A percentile compares a stretch with the other conserved stretches of the same genome.
These are phyloP conservation scores for Penicillium dipodomyicola DNA, from an alignment of 495 filamentous ascomycete genomes.

Conservation along the genomic window DNA sequence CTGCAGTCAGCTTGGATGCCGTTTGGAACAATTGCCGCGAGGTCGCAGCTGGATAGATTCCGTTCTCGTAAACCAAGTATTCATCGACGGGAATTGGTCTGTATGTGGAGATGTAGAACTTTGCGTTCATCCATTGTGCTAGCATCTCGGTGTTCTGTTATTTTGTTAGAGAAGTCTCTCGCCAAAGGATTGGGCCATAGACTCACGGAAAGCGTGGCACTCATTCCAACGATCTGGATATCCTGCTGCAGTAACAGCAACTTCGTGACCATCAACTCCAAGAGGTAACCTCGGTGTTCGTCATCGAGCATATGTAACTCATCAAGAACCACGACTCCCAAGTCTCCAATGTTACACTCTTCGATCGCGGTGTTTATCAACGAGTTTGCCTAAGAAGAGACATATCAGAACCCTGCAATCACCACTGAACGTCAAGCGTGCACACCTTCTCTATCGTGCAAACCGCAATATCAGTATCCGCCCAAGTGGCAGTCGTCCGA, in stretches of 20 bases:
- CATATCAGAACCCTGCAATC: not conserved
- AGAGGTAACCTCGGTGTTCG: constrained; percentile 72
- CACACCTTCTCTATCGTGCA: constrained; percentile 82
- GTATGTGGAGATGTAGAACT: constrained; percentile 71
- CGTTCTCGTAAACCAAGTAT: constrained; percentile 71
- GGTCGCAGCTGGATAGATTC: constrained; percentile 62
- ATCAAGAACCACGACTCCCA: constrained; percentile 71
- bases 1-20: constrained; percentile 51
- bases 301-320: constrained; percentile 84
- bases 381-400: constrained; percentile 63
- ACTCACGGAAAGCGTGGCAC: constrained; percentile 69
- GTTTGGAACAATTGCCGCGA: constrained; percentile 62
- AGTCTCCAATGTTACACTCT: constrained; percentile 61
- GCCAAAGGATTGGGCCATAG: not conserved
- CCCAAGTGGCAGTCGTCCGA: constrained; percentile 62
- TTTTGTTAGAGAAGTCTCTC: constrained; percentile 17
- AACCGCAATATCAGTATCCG: constrained; percentile 74
- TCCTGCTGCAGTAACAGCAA: constrained; percentile 64
- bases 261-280: constrained; percentile 81
- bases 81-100: constrained; percentile 74
- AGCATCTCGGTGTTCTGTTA: constrained; percentile 64
- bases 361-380: constrained; percentile 74
- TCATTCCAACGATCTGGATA: constrained; percentile 81
- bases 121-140: constrained; percentile 69
- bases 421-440: not conserved